These are phyloP conservation scores for Phytopythium sindhum DNA, from an alignment of 352 stramenopile species.

Conservation along the genomic window DNA sequence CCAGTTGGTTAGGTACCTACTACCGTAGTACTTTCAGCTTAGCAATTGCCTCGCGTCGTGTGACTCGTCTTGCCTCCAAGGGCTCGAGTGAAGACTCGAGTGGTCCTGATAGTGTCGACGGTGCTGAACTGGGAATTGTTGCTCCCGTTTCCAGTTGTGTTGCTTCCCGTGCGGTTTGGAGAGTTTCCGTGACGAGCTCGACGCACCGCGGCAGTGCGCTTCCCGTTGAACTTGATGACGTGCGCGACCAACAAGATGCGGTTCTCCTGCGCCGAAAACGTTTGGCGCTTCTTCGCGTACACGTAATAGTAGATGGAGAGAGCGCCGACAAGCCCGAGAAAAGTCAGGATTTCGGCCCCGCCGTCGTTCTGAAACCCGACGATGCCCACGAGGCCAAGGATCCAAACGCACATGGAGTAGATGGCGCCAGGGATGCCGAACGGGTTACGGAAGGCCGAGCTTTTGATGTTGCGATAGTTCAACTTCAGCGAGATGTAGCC, in stretches of 20 bases:
- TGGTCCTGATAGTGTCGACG: background rate
- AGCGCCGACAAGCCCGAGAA: slow-evolving; percentile 7
- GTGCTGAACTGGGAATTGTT: background rate
- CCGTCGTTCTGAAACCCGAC: slow-evolving; percentile 12
- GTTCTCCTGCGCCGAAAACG: slow-evolving; percentile 17
- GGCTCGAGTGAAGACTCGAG: background rate
- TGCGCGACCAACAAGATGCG: slow-evolving; percentile 12
- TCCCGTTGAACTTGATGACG: slow-evolving; percentile 13
- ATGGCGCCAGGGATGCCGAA: slow-evolving; percentile 16
- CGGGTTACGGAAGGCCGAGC: slow-evolving; percentile 14
- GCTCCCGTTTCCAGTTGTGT: background rate
- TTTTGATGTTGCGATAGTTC: slow-evolving; percentile 19
- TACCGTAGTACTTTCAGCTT: too few species aligned
- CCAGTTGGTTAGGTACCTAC: too few species aligned
- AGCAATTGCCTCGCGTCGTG: background rate
- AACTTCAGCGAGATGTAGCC: slow-evolving; percentile 24
- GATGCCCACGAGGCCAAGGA: slow-evolving; percentile 8
- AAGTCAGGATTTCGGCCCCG: slow-evolving; percentile 6
- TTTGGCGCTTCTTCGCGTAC: slow-evolving; percentile 16
- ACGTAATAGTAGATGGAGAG: slow-evolving; percentile 17
- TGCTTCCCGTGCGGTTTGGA: background rate
- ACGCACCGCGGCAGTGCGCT: slow-evolving; percentile 1
- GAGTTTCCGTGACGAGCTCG: background rate
- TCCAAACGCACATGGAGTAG: slow-evolving; percentile 16
- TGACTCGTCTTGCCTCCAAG: background rate